These are phyloP conservation scores for Ambrosia artemisiifolia DNA, from an alignment of 129 eudicot genomes.

Conservation along the genomic window DNA sequence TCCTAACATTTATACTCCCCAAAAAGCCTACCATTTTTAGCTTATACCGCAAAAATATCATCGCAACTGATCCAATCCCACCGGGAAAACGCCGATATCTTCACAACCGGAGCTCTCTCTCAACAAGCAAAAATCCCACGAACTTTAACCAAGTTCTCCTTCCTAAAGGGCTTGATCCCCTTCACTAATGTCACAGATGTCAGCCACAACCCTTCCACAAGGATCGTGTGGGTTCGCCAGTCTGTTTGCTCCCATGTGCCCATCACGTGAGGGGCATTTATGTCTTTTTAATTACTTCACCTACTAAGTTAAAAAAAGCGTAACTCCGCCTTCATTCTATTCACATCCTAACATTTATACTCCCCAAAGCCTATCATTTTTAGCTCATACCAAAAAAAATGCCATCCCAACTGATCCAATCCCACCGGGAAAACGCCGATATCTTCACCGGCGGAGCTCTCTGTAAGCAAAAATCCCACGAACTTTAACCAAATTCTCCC, in stretches of 20 bases:
- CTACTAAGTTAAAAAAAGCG: too few species aligned
- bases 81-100: constrained; percentile 63
- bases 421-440: constrained; percentile 68
- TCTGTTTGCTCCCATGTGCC: too few species aligned
- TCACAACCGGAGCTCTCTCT: constrained; percentile 55
- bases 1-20: too few species aligned
- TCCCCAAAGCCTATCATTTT: too few species aligned
- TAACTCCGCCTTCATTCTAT: too few species aligned
- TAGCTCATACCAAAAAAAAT: too few species aligned
- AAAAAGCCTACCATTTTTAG: too few species aligned
- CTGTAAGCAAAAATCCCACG: constrained; percentile 58
- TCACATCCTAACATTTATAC: too few species aligned
- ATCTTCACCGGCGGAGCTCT: constrained; percentile 46
- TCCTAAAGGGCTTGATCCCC: constrained; percentile 77
- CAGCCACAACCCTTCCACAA: constrained; percentile 58
- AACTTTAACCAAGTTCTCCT: constrained; percentile 42
- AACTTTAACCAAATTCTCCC: constrained; percentile 42
- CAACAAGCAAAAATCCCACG: constrained; percentile 50
- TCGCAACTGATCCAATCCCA: constrained; percentile 45
- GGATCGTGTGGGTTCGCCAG: constrained; percentile 90
- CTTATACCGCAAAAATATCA: too few species aligned
- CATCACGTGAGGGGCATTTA: too few species aligned
- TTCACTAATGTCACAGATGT: constrained; percentile 61
- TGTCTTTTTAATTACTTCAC: too few species aligned
- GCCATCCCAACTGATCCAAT: constrained; percentile 45